Percentiles rank a stretch among this genome's conserved stretches.
Conservation (phyloP, 2,329 filamentous ascomycete species). For the Colletotrichum gloeosporioides region DNA sequence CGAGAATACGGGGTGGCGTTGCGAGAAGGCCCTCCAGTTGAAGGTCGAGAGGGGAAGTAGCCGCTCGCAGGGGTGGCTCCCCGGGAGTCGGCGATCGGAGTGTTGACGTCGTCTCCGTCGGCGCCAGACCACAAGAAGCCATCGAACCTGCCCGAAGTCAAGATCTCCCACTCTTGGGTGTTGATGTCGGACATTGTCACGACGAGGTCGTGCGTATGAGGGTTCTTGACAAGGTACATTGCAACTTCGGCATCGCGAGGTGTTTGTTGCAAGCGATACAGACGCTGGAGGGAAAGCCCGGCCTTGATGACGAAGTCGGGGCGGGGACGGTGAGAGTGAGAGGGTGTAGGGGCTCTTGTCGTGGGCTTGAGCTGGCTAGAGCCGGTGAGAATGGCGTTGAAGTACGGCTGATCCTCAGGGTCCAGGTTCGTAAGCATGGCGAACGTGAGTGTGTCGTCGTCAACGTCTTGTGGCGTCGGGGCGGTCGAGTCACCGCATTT, state of each 20-base stretch:
- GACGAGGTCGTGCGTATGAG: constrained; percentile 82
- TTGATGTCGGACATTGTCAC: constrained; percentile 88
- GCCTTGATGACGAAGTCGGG: constrained; percentile 78
- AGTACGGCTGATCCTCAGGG: constrained; percentile 76
- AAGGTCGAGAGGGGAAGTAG: constrained; percentile 41
- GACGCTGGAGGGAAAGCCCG: constrained; percentile 78
- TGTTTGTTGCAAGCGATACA: constrained; percentile 76
- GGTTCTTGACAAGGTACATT: constrained; percentile 85
- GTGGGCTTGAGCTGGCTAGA: constrained; percentile 61
- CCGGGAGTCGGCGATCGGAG: constrained; percentile 47
- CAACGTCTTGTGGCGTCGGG: constrained; percentile 84
- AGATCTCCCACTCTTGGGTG: constrained; percentile 93
- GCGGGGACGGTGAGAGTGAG: constrained; percentile 64
- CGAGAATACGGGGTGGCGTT: constrained; percentile 60
- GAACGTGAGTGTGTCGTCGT: constrained; percentile 92
- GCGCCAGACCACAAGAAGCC: constrained; percentile 95
- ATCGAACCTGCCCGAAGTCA: constrained; percentile 92
- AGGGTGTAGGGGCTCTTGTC: constrained; percentile 72
- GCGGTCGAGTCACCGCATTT: constrained; percentile 77
- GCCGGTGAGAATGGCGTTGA: constrained; percentile 78
- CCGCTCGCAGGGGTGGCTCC: constrained; percentile 60
- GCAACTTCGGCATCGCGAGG: constrained; percentile 88
- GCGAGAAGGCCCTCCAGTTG: constrained; percentile 47
- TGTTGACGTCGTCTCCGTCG: constrained; percentile 59
- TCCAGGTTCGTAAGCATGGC: constrained; percentile 90